Conservation (phyloP, 2,329 filamentous ascomycete genomes). For the Pyrenophora tritici-repentis region DNA sequence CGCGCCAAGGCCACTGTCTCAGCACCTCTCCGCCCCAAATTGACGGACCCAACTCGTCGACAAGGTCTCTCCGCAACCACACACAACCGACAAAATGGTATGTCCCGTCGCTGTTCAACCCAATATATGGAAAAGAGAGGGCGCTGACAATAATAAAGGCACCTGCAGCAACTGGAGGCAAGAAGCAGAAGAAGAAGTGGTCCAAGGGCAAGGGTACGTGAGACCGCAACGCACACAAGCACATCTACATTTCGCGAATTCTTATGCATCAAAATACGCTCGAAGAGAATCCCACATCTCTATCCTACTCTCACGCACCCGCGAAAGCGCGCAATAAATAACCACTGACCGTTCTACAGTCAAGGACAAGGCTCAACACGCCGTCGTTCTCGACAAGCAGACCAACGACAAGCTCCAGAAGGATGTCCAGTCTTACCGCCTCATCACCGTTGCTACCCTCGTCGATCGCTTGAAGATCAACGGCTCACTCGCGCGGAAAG, state of each 20-base stretch:
- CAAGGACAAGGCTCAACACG: conserved; percentile 99
- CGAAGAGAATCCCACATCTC: not conserved
- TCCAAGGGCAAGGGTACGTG: conserved; percentile 65
- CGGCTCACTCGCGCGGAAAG: conserved; percentile 90
- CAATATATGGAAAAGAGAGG: not conserved
- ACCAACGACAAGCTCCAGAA: conserved; percentile 99
- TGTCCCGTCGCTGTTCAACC: conserved; percentile 11
- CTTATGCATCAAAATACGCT: conserved; percentile 1
- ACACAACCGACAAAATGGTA: conserved; percentile 53
- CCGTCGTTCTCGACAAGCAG: conserved; percentile 97
- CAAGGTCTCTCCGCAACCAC: conserved; percentile 37
- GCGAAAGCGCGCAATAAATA: conserved; percentile 14
- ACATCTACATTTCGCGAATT: conserved; percentile 8
- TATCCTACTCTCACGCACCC: conserved; percentile 7
- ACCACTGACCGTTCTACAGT: conserved; percentile 62
- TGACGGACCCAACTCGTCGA: conserved; percentile 3
- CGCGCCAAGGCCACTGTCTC: conserved; percentile 24
- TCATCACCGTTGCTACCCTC: conserved; percentile 97
- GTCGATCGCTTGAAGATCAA: conserved; percentile 99
- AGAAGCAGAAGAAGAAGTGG: conserved; percentile 87
- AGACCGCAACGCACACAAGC: conserved; percentile 26
- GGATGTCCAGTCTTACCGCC: conserved; percentile 99
- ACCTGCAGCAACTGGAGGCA: conserved; percentile 67
- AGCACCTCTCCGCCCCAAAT: conserved; percentile 22
- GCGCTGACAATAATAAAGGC: conserved; percentile 30